phyloP scores from a whole-genome alignment of 805 yeast genomes.

The Nakazawaea anatomiae region DNA sequence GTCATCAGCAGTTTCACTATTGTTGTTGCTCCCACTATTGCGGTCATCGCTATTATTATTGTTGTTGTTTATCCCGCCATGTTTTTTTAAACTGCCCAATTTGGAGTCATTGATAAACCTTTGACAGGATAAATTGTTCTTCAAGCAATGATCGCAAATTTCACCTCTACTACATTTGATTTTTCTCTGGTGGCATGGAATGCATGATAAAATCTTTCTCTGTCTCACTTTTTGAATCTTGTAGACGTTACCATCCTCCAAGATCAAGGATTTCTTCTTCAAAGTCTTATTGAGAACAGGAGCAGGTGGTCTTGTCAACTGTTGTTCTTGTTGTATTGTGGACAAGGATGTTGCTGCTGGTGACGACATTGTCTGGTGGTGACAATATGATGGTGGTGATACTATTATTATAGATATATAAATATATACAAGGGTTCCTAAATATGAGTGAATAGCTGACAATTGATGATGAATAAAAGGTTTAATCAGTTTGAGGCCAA shows the following conservation, averaged over 20 bases:
- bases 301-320: neutral
- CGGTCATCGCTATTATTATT: neutral
- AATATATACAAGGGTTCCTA: no score
- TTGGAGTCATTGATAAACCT: constrained; percentile 51
- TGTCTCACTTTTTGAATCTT: constrained; percentile 60
- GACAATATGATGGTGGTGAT: no score
- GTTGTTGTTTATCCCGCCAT: neutral
- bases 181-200: constrained; percentile 61
- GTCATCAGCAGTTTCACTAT: neutral
- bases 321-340: neutral
- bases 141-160: constrained; percentile 50
- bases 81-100: constrained; percentile 31
- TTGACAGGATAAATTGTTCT: constrained; percentile 41
- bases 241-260: constrained; percentile 48
- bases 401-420: no score
- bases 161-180: constrained; percentile 58
- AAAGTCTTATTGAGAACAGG: constrained; percentile 5
- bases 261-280: constrained; percentile 20
- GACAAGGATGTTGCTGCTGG: neutral
- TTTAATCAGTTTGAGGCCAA: no score
- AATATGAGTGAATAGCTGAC: no score
- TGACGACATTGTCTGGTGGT: neutral
- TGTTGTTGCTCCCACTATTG: neutral
- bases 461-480: no score
- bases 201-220: constrained; percentile 51